phyloP scores from a whole-genome alignment of 2,329 filamentous ascomycete species.

The Dryadomyces quercivorus region DNA sequence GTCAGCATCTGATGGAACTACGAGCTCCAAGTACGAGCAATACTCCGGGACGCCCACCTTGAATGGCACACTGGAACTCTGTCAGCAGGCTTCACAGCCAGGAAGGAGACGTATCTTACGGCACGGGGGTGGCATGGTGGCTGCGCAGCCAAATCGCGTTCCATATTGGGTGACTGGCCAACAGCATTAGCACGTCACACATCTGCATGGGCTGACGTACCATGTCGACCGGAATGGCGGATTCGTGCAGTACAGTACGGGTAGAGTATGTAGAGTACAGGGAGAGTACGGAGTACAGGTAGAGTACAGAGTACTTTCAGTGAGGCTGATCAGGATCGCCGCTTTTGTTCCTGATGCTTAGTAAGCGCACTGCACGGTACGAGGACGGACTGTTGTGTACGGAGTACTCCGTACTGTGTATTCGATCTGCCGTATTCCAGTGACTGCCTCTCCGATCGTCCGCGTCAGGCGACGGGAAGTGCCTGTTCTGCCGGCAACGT shows the following conservation, averaged over 20 bases:
- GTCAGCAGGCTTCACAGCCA: slow-evolving; percentile 5
- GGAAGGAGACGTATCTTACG: slow-evolving; percentile 38
- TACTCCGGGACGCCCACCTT: slow-evolving; percentile 43
- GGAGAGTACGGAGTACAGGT: too few species aligned
- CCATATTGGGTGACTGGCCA: slow-evolving; percentile 23
- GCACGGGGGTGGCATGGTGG: slow-evolving; percentile 80
- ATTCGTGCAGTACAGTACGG: too few species aligned
- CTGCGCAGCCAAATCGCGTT: slow-evolving; percentile 59
- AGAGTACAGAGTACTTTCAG: too few species aligned
- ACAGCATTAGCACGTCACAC: background rate
- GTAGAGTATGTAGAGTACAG: too few species aligned
- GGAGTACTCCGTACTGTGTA: too few species aligned
- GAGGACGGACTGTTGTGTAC: too few species aligned
- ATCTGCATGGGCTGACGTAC: background rate
- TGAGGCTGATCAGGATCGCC: background rate
- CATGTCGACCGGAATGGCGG: background rate
- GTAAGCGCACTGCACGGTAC: too few species aligned
- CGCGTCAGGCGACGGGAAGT: background rate
- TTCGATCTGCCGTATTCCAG: too few species aligned
- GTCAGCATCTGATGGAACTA: background rate
- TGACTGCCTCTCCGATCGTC: background rate
- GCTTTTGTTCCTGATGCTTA: too few species aligned
- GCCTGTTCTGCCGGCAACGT: background rate
- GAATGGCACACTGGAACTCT: slow-evolving; percentile 64
- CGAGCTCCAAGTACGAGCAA: background rate